Evolutionary conservation across 1,284 basidiomycete genomes (phyloP).

Genomic region (Schizophyllum commune): DNA sequence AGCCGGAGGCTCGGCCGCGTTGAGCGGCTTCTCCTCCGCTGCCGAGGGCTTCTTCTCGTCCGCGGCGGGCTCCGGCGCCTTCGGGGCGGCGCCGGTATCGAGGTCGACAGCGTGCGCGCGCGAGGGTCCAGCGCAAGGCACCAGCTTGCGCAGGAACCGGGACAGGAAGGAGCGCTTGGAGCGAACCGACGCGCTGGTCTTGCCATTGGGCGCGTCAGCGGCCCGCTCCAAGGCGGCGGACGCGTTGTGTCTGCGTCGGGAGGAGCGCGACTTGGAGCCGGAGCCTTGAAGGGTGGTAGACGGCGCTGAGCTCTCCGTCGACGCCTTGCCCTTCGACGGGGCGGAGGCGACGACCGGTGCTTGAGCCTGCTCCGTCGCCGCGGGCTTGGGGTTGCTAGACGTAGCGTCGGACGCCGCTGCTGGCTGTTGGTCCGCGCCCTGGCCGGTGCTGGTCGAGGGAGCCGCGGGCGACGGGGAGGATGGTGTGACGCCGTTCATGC

Average conservation of each 20-base stretch:
- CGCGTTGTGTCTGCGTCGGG: no score
- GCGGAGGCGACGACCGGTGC: slow-evolving; percentile 19
- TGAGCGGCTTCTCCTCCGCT: background rate
- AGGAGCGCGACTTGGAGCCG: no score
- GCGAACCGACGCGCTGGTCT: slow-evolving; percentile 3
- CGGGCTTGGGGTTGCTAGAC: no score
- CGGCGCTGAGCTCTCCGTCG: background rate
- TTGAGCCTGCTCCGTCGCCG: background rate
- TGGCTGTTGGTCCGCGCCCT: no score
- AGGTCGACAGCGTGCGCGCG: slow-evolving; percentile 26
- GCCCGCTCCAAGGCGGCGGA: no score
- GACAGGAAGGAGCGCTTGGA: slow-evolving; percentile 26
- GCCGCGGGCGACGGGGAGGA: no score
- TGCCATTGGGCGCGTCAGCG: no score
- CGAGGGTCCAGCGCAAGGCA: slow-evolving; percentile 29
- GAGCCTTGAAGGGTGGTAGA: background rate
- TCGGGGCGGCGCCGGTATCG: slow-evolving; percentile 34
- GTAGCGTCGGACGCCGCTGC: no score
- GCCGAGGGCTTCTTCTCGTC: background rate
- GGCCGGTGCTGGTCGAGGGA: no score
- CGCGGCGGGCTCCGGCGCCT: slow-evolving; percentile 2
- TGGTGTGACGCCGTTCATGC: no score
- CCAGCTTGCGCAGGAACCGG: slow-evolving; percentile 26
- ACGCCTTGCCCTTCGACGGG: slow-evolving; percentile 4
- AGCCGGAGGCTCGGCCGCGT: slow-evolving; percentile 14